Base-by-base conservation (phyloP, 2,329 filamentous ascomycete species). In the Coniochaeta sp. region DNA sequence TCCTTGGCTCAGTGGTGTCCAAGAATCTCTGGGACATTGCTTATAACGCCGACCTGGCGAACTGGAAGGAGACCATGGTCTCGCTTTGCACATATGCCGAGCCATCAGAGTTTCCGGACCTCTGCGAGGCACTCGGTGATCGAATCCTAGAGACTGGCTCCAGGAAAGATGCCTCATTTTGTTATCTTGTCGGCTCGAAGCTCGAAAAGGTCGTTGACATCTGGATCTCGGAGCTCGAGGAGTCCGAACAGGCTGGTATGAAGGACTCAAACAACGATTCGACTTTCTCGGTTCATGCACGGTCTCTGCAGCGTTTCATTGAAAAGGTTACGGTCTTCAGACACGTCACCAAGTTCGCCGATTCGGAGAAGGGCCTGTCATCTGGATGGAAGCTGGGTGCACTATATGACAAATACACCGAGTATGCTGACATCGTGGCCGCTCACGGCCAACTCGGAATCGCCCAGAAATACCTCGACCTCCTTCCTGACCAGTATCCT, bases 1-100 rank as follows among this genome's bases (percentile, higher is more conserved):
- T 99, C 9, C 81, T 99, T 59, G 89, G 90, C 58, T 96, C 93
- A 6, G 91, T 99, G 58, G 93, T 96, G 61, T 88, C 90, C 63
- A 98, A 98, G 80, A 97, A 99, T 70, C 82, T 99, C 1, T 98
- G 93, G 95, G 95, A 99, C 76, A 84, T 98, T 54, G 95, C 98
- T 8, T 91, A 98, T 76, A 99, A 99, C 69, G 95, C 93, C 8
- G 90, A 97, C 69, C 78, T 99, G 54, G 83, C 84, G 58, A 90
- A 95, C 75, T 99, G 95, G 96, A 98, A 96, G 76, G 95, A 98
- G 74, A 88, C 93, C 3, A 96, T 99, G 90, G 93, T 91, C 31
- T 90, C 93, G 1, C 79, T 99, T 59, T 99, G 95, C 82, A 98
- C 95, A 1, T 99, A 93, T 74, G 95, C 95, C 0, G 89, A 96